Conservation (phyloP, 371 early-diverging fungal genomes). For the Mortierella sp. region DNA sequence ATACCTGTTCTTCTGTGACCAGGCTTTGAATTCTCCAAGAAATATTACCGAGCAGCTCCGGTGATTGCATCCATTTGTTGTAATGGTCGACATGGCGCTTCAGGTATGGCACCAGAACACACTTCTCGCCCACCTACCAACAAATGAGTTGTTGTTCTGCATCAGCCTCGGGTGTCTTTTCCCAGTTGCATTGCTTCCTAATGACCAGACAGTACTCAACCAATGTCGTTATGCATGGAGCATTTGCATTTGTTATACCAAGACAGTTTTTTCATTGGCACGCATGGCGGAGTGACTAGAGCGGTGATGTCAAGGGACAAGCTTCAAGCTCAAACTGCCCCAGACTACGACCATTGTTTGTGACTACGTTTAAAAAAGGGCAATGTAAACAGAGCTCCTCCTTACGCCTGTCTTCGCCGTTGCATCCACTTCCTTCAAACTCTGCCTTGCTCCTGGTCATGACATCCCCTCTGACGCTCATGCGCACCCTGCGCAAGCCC, state of each 20-base stretch:
- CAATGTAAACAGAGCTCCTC: not conserved
- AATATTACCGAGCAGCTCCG: constrained; percentile 76
- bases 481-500: not conserved
- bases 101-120: constrained; percentile 87
- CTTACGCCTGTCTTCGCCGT: too few species aligned
- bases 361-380: not conserved
- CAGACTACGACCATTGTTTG: too few species aligned
- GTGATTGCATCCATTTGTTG: constrained; percentile 95
- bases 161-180: too few species aligned
- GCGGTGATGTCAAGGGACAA: not conserved
- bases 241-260: constrained; percentile 37
- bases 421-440: not conserved
- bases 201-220: too few species aligned
- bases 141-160: too few species aligned
- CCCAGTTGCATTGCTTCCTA: too few species aligned
- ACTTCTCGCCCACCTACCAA: constrained; percentile 70
- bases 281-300: constrained; percentile 47
- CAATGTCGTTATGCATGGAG: not conserved
- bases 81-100: constrained; percentile 87
- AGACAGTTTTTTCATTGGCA: constrained; percentile 59
- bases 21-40: not conserved
- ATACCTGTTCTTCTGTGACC: too few species aligned
- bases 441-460: not conserved
- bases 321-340: too few species aligned
- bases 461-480: not conserved